Conservation (phyloP, 139 green algal genomes). For the Coccomyxa sp. region DNA sequence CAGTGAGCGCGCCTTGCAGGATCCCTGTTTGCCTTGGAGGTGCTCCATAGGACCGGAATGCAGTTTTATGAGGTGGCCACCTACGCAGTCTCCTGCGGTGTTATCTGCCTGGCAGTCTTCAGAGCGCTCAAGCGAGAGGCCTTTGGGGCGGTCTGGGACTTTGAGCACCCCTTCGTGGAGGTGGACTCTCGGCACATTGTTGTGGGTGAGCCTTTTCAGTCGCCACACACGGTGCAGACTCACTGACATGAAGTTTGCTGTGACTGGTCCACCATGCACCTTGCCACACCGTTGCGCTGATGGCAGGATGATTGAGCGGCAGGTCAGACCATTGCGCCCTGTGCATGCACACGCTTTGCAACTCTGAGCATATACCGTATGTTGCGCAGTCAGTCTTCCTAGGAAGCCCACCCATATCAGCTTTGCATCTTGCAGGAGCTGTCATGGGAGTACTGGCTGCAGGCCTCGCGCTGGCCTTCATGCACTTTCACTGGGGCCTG, state of each 20-base stretch:
- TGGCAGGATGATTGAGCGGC: no score
- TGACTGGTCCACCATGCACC: no score
- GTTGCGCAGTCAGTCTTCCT: no score
- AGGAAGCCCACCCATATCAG: no score
- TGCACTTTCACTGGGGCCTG: conserved; percentile 16
- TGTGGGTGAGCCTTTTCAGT: conserved; percentile 21
- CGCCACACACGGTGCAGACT: no score
- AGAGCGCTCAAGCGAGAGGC: conserved; percentile 21
- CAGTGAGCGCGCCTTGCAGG: conserved; percentile 18
- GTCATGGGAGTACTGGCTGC: conserved; percentile 21
- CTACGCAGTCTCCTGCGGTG: conserved; percentile 24
- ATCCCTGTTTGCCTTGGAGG: conserved; percentile 43
- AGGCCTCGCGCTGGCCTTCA: conserved; percentile 22
- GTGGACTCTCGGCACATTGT: conserved; percentile 37
- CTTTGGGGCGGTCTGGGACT: conserved; percentile 42
- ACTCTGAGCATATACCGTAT: no score
- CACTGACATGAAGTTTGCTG: no score
- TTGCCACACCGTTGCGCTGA: no score
- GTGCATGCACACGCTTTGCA: no score
- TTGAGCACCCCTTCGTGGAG: conserved; percentile 4
- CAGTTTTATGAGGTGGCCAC: conserved; percentile 44
- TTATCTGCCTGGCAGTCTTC: conserved; percentile 37
- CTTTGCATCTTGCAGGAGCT: conserved; percentile 16
- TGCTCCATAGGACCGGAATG: conserved; percentile 36
- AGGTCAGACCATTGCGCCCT: no score